These are phyloP conservation scores for Cyamopsis tetragonoloba DNA, from an alignment of 306 rosid genomes.

Conservation along the genomic window DNA sequence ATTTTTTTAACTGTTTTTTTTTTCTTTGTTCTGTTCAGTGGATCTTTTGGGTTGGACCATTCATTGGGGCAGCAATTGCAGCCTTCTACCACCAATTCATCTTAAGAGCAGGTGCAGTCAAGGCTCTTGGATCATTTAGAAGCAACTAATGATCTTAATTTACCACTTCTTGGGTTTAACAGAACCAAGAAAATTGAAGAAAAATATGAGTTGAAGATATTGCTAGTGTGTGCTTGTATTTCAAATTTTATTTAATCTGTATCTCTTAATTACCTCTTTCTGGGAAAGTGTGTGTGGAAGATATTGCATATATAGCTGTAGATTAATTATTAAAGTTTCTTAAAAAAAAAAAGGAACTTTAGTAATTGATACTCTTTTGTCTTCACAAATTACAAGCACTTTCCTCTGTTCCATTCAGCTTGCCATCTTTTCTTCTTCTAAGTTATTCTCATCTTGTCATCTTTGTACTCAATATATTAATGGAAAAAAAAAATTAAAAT, in stretches of 20 bases:
- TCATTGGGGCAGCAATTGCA: slow-evolving; percentile 72
- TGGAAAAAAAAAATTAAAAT: neutral
- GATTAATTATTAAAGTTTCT: neutral
- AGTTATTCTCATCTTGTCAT: neutral
- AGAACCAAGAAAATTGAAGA: neutral
- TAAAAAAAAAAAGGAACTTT: slow-evolving; percentile 23
- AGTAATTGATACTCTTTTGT: slow-evolving; percentile 21
- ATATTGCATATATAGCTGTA: no score
- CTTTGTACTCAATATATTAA: slow-evolving; percentile 18
- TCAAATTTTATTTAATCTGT: neutral
- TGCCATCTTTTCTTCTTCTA: slow-evolving; percentile 12
- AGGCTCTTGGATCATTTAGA: slow-evolving; percentile 75
- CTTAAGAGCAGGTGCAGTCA: slow-evolving; percentile 66
- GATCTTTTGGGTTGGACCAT: slow-evolving; percentile 81
- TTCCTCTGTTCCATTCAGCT: slow-evolving; percentile 22
- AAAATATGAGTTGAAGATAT: neutral
- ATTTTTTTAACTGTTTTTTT: no score
- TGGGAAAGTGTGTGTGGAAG: no score
- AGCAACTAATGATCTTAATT: slow-evolving; percentile 38
- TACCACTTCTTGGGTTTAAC: neutral
- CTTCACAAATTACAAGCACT: slow-evolving; percentile 5
- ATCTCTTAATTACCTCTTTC: neutral
- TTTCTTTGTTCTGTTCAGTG: slow-evolving; percentile 40
- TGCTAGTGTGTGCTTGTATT: neutral
- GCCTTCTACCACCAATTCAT: slow-evolving; percentile 79